phyloP scores from a whole-genome alignment of 768 basidiomycete species.

The Postia placenta region DNA sequence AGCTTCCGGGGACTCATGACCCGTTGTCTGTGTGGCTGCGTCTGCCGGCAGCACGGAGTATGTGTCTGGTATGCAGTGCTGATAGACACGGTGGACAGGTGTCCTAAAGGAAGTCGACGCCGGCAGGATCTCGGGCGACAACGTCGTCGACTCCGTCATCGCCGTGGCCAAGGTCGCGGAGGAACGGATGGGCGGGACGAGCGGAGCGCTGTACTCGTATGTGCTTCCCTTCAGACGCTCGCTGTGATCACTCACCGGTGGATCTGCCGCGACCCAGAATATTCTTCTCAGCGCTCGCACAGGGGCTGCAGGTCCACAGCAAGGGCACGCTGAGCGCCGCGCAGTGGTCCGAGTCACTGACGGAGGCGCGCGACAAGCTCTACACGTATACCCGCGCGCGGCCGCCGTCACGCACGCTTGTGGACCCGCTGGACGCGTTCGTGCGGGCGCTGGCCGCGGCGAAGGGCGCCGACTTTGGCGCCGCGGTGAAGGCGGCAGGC shows the following conservation, averaged over 20 bases:
- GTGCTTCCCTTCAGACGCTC: slow-evolving; percentile 24
- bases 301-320: slow-evolving; percentile 47
- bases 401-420: slow-evolving; percentile 83
- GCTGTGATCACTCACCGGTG: background rate
- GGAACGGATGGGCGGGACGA: slow-evolving; percentile 87
- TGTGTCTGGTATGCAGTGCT: too few relatives aligned
- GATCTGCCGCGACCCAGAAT: slow-evolving; percentile 44
- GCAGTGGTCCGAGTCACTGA: slow-evolving; percentile 58
- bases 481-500: slow-evolving; percentile 54
- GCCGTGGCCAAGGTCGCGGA: slow-evolving; percentile 71
- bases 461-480: slow-evolving; percentile 31
- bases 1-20: background rate
- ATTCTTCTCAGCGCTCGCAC: slow-evolving; percentile 85
- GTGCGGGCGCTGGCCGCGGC: slow-evolving; percentile 38
- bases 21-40: background rate
- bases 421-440: slow-evolving; percentile 88
- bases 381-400: slow-evolving; percentile 87
- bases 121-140: slow-evolving; percentile 51
- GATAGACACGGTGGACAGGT: slow-evolving; percentile 30
- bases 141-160: slow-evolving; percentile 61
- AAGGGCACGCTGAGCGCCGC: slow-evolving; percentile 36
- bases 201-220: slow-evolving; percentile 86
- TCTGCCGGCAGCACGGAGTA: background rate
- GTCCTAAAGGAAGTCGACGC: slow-evolving; percentile 53
- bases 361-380: slow-evolving; percentile 50